A percentile compares a stretch with the other conserved stretches of the same genome.
Conservation (phyloP, 345 rosid species). For the Cardamine chenopodiifolia region DNA sequence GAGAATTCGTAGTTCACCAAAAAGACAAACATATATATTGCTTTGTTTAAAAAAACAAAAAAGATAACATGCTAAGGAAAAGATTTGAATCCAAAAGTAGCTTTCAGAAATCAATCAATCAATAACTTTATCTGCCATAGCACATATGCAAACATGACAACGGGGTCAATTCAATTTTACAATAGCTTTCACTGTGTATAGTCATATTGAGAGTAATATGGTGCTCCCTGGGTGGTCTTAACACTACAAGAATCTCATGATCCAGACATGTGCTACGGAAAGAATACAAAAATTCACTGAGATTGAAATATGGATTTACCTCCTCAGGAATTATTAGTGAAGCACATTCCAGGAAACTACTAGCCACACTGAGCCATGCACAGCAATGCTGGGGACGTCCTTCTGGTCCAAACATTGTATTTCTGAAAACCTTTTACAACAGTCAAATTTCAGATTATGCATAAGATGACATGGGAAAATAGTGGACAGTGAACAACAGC, state of each 20-base stretch:
- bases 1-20: constrained; percentile 17
- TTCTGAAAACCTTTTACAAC: constrained; percentile 78
- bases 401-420: constrained; percentile 99
- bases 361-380: constrained; percentile 99
- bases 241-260: constrained; percentile 26
- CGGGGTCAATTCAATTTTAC: neutral
- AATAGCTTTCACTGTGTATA: neutral
- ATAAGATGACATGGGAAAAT: constrained; percentile 24
- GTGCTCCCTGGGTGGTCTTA: constrained; percentile 21
- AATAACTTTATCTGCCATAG: constrained; percentile 10
- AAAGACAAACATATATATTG: neutral
- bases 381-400: constrained; percentile 99
- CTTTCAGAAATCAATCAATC: constrained; percentile 7
- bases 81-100: constrained; percentile 9
- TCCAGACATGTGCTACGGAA: constrained; percentile 1
- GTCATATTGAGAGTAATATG: constrained; percentile 14
- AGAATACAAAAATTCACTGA: constrained; percentile 1
- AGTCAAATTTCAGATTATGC: constrained; percentile 38
- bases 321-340: constrained; percentile 93
- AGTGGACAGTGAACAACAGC: constrained; percentile 13
- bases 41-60: neutral
- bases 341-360: constrained; percentile 98
- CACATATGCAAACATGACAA: constrained; percentile 13
- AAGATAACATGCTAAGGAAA: neutral
- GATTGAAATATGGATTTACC: constrained; percentile 50